These are phyloP conservation scores for Atkinsonella hypoxylon DNA, from an alignment of 2,329 filamentous ascomycete genomes.

Conservation along the genomic window DNA sequence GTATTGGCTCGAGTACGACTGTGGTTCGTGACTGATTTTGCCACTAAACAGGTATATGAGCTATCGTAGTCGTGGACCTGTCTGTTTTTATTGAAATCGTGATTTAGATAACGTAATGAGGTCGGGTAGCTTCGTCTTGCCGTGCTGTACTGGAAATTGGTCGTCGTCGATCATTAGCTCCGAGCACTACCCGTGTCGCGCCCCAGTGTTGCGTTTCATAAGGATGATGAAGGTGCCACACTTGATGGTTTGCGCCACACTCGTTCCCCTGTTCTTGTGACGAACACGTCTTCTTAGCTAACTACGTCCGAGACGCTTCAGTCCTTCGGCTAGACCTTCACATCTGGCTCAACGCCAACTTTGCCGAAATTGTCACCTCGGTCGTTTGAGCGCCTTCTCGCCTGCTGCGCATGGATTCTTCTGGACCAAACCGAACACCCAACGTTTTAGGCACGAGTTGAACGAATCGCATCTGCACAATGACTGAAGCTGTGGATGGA, in stretches of 20 bases:
- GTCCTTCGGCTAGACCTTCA: background rate
- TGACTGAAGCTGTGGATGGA: conserved; percentile 22
- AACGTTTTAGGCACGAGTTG: background rate
- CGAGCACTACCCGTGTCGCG: background rate
- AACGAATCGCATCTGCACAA: conserved; percentile 8
- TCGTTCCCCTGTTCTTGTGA: background rate
- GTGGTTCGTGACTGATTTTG: background rate
- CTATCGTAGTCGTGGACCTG: background rate
- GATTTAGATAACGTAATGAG: background rate
- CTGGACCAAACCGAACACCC: background rate
- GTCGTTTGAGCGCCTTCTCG: background rate
- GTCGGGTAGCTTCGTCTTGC: background rate
- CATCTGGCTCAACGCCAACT: background rate
- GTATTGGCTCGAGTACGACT: background rate
- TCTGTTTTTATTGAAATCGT: background rate
- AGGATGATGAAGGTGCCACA: background rate
- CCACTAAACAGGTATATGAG: background rate
- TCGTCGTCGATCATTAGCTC: background rate
- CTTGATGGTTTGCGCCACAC: background rate
- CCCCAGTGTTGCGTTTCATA: background rate
- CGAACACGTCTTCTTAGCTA: background rate
- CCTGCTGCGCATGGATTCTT: background rate
- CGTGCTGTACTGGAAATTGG: background rate
- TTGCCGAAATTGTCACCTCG: background rate
- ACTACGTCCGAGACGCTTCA: background rate